Conservation (phyloP, 768 basidiomycete species). For the Tulasnella sp. region DNA sequence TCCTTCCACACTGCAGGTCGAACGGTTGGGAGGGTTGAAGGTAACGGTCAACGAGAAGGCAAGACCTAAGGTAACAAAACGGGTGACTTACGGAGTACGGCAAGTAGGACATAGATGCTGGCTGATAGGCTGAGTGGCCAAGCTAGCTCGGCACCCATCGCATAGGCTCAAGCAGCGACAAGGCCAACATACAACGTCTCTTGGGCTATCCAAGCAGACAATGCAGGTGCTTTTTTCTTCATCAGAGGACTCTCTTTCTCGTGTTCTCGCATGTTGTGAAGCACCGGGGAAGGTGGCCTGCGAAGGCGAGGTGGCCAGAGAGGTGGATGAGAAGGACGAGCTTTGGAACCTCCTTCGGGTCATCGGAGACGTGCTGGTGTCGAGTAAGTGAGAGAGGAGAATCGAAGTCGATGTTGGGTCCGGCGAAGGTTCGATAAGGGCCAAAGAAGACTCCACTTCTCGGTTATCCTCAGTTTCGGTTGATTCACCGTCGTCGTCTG, state of each 20-base stretch:
- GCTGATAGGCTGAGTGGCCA: constrained; percentile 11
- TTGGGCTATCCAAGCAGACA: constrained; percentile 11
- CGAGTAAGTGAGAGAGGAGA: constrained; percentile 18
- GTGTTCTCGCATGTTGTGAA: not conserved
- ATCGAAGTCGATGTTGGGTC: constrained; percentile 10
- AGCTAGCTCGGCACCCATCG: constrained; percentile 17
- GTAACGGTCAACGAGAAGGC: not conserved
- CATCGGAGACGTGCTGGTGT: constrained; percentile 9
- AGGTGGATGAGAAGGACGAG: not conserved
- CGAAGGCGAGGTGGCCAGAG: not conserved
- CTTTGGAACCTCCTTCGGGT: not conserved
- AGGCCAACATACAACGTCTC: constrained; percentile 21
- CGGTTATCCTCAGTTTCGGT: not conserved
- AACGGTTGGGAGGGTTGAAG: not conserved
- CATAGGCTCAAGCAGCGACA: constrained; percentile 19
- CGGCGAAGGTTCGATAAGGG: constrained; percentile 8
- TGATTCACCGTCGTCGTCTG: constrained; percentile 7
- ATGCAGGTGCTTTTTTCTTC: constrained; percentile 22
- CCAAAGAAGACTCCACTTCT: not conserved
- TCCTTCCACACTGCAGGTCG: constrained; percentile 13
- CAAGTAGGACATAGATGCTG: constrained; percentile 25
- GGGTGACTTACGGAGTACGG: constrained; percentile 18
- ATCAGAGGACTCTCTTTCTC: not conserved
- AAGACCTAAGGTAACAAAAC: not conserved
- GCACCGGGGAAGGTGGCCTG: not conserved